These are phyloP conservation scores for Aspergillus sclerotialis DNA, from an alignment of 2,329 filamentous ascomycete species.

Conservation along the genomic window DNA sequence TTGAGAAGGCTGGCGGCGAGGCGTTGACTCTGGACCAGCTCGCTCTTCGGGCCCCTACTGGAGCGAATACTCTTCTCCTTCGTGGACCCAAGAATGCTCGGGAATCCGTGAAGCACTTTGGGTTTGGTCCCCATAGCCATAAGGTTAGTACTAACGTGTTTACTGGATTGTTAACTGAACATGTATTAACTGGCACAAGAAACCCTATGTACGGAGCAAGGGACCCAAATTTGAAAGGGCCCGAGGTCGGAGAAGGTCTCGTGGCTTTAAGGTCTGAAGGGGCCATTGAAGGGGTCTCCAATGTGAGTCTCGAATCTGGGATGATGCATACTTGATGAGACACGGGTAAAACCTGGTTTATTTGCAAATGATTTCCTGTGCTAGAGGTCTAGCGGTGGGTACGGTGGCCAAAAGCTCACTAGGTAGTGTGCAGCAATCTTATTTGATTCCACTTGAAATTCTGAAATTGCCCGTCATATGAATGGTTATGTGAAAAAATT, in stretches of 20 bases:
- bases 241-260: constrained; percentile 96
- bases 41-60: constrained; percentile 88
- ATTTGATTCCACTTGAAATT: constrained; percentile 6
- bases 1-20: constrained; percentile 89
- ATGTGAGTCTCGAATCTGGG: constrained; percentile 10
- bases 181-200: constrained; percentile 48
- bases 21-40: constrained; percentile 95
- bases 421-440: background rate
- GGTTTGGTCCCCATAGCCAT: constrained; percentile 94
- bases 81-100: constrained; percentile 97
- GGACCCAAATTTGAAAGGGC: constrained; percentile 99
- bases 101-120: constrained; percentile 99
- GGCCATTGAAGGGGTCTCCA: constrained; percentile 4
- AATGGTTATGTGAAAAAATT: too few species aligned
- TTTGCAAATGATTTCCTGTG: too few species aligned
- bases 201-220: constrained; percentile 96
- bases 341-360: too few species aligned
- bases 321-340: constrained; percentile 14
- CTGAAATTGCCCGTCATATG: constrained; percentile 23
- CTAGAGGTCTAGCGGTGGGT: constrained; percentile 14
- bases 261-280: constrained; percentile 98
- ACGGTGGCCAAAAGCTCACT: constrained; percentile 9
- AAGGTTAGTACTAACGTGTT: constrained; percentile 71
- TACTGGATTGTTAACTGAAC: too few species aligned
- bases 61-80: constrained; percentile 93